Conservation (phyloP, 192 early-diverging fungal genomes). For the Mycoemilia scoparia region DNA sequence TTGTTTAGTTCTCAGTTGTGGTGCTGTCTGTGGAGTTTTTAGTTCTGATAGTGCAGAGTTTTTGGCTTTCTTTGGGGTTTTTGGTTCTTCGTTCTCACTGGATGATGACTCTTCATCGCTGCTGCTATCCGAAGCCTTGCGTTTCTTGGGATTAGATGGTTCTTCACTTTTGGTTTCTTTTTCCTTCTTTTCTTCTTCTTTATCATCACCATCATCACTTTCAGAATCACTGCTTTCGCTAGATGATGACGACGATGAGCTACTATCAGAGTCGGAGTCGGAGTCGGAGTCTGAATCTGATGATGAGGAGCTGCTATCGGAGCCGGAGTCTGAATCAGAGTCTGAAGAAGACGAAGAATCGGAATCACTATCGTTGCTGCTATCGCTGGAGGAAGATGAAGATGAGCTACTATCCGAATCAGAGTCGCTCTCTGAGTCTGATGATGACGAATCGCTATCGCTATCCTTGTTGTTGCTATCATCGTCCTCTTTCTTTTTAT, state of each 20-base stretch:
- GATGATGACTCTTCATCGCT: not conserved
- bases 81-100: not conserved
- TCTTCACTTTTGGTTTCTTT: not conserved
- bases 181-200: not conserved
- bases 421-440: conserved; percentile 6
- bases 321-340: conserved; percentile 6
- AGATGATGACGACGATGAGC: conserved; percentile 3
- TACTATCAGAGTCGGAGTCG: conserved; percentile 1
- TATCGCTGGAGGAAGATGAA: conserved; percentile 5
- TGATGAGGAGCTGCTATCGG: conserved; percentile 6
- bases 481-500: conserved; percentile 1
- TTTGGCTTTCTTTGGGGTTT: not conserved
- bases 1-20: not conserved
- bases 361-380: not conserved
- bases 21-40: conserved; percentile 3
- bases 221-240: conserved; percentile 1
- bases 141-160: not conserved
- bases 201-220: conserved; percentile 2
- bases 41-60: not conserved
- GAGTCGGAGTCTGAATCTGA: conserved; percentile 9
- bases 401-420: conserved; percentile 3
- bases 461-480: not conserved
- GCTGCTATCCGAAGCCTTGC: conserved; percentile 6
- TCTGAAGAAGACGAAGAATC: conserved; percentile 3
- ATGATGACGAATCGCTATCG: conserved; percentile 1